A percentile compares a stretch with the other conserved stretches of the same genome.
These are phyloP conservation scores for Xanthoceras sorbifolium DNA, from an alignment of 345 rosid species.

Conservation along the genomic window DNA sequence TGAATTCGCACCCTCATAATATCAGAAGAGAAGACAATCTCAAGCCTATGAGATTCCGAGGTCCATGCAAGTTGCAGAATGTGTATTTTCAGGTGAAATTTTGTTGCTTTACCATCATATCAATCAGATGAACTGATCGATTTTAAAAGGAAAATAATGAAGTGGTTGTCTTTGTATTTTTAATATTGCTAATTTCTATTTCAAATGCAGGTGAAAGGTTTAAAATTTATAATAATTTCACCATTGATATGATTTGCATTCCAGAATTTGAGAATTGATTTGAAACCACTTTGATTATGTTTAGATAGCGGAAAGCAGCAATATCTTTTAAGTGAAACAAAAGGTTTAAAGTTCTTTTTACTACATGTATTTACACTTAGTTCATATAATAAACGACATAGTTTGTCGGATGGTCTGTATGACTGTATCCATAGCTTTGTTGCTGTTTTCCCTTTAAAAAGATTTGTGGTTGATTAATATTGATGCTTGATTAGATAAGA, in stretches of 20 bases:
- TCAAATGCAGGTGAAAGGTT: background rate
- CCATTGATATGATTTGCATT: background rate
- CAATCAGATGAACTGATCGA: background rate
- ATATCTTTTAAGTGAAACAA: no score
- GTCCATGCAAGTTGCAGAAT: conserved; percentile 7
- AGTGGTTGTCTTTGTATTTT: background rate
- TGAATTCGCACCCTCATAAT: background rate
- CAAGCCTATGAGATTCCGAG: background rate
- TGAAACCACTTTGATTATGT: no score
- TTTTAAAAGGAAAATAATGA: background rate
- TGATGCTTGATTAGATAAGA: background rate
- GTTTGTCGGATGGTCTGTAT: no score
- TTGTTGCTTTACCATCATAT: background rate
- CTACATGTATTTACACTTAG: no score
- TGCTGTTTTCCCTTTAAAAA: no score
- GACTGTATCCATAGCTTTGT: no score
- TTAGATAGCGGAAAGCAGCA: background rate
- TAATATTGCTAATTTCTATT: background rate
- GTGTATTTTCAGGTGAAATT: conserved; percentile 13
- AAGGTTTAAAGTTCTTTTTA: no score
- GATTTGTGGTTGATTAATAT: no score
- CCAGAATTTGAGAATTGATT: background rate
- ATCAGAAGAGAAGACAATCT: conserved; percentile 3
- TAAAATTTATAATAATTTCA: background rate
- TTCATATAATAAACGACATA: no score